Evolutionary conservation across 495 filamentous ascomycete species (phyloP).

Genomic region (Xanthoparmelia taractica): DNA sequence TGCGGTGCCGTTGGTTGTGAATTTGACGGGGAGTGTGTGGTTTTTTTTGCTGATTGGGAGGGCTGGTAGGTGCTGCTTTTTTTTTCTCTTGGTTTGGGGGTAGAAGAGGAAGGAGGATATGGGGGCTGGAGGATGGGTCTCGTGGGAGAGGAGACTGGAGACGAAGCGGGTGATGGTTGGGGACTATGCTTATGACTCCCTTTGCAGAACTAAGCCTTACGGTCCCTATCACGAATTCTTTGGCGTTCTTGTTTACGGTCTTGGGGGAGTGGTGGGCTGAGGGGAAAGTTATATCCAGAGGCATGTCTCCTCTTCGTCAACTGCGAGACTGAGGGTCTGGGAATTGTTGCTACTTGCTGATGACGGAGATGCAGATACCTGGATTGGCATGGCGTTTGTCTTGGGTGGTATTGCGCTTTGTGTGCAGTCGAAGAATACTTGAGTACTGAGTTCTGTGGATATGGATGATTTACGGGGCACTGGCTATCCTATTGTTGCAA

Average conservation of each 20-base stretch:
- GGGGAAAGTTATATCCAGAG: slow-evolving; percentile 72
- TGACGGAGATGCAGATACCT: slow-evolving; percentile 54
- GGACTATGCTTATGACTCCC: not conserved
- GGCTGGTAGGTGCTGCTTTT: slow-evolving; percentile 6
- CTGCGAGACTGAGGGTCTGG: not conserved
- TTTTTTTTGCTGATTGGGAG: slow-evolving; percentile 93
- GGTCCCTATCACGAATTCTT: slow-evolving; percentile 87
- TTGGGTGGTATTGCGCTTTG: slow-evolving; percentile 80
- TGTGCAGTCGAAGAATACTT: slow-evolving; percentile 52
- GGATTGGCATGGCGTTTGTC: slow-evolving; percentile 78
- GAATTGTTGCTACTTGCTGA: not conserved
- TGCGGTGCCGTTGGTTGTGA: slow-evolving; percentile 75
- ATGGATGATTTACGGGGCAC: too few species aligned
- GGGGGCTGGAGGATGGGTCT: slow-evolving; percentile 1
- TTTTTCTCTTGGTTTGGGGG: not conserved
- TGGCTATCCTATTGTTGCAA: not conserved
- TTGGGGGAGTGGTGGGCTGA: slow-evolving; percentile 94
- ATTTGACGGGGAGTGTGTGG: slow-evolving; percentile 93
- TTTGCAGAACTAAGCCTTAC: slow-evolving; percentile 75
- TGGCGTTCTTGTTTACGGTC: slow-evolving; percentile 93
- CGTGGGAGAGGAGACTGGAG: not conserved
- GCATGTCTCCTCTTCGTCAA: slow-evolving; percentile 43
- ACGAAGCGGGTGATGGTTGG: not conserved
- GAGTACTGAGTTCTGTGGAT: not conserved
- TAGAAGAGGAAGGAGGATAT: too few species aligned